Evolutionary conservation across 805 yeast species (phyloP).

Genomic region (Wickerhamiella sorbophila): DNA sequence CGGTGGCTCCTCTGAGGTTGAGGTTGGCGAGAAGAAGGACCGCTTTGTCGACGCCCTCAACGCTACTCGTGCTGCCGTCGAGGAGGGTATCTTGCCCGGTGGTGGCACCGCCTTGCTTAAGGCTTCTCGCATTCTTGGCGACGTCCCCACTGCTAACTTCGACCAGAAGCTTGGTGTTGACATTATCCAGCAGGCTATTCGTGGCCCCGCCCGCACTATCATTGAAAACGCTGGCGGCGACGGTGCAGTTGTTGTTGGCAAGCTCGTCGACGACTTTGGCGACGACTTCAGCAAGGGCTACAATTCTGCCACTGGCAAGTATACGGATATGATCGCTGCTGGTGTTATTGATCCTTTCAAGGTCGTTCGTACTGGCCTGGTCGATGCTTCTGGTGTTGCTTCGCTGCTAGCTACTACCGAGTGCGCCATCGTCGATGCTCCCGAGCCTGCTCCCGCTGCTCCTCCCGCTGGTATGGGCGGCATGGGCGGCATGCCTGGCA

Average conservation of each 20-base stretch:
- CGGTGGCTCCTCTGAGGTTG: slow-evolving; percentile 94
- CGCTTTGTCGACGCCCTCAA: slow-evolving; percentile 96
- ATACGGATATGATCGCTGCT: slow-evolving; percentile 87
- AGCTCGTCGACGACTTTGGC: slow-evolving; percentile 43
- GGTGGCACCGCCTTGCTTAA: slow-evolving; percentile 97
- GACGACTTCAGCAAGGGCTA: slow-evolving; percentile 78
- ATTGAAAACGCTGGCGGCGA: slow-evolving; percentile 96
- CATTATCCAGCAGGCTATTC: slow-evolving; percentile 81
- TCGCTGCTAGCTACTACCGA: slow-evolving; percentile 95
- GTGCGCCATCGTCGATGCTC: slow-evolving; percentile 94
- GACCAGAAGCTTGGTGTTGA: slow-evolving; percentile 95
- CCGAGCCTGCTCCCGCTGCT: slow-evolving; percentile 50
- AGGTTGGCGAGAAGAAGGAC: slow-evolving; percentile 99
- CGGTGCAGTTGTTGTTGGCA: slow-evolving; percentile 92
- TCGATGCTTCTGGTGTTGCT: slow-evolving; percentile 96
- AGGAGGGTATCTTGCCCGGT: slow-evolving; percentile 97
- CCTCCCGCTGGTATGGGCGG: slow-evolving; percentile 48
- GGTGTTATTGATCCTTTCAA: slow-evolving; percentile 98
- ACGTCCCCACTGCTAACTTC: slow-evolving; percentile 66
- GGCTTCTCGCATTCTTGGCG: slow-evolving; percentile 66
- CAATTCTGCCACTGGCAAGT: slow-evolving; percentile 84
- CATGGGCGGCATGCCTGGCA: slow-evolving; percentile 30
- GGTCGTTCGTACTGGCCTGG: slow-evolving; percentile 90
- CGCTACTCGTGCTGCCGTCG: slow-evolving; percentile 98
- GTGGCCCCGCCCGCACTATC: slow-evolving; percentile 90